These are phyloP conservation scores for Lactuca sativa DNA, from an alignment of 129 eudicot genomes.

Conservation along the genomic window DNA sequence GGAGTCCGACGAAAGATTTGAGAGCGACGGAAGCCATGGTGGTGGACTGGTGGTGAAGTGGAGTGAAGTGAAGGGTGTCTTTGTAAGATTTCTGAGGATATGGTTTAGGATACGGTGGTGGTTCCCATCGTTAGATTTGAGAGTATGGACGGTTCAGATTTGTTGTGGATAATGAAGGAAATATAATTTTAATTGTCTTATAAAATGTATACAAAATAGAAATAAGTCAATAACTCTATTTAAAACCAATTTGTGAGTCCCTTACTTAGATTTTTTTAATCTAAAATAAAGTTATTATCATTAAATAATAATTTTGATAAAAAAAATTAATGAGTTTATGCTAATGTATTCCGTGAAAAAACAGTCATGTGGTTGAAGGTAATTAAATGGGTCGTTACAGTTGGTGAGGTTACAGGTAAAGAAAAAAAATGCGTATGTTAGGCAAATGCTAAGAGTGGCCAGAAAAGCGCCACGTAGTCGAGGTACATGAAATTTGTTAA, in stretches of 20 bases:
- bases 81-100: constrained; percentile 59
- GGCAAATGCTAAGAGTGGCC: constrained; percentile 7
- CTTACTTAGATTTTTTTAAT: too few species aligned
- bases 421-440: background rate
- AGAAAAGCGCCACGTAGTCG: constrained; percentile 19
- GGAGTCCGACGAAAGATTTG: constrained; percentile 88
- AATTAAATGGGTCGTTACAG: background rate
- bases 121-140: constrained; percentile 47
- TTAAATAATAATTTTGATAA: too few species aligned
- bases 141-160: constrained; percentile 50
- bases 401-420: background rate
- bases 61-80: constrained; percentile 27
- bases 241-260: too few species aligned
- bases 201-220: background rate
- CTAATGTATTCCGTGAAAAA: too few species aligned
- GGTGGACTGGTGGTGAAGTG: constrained; percentile 18
- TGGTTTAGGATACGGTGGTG: constrained; percentile 55
- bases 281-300: too few species aligned
- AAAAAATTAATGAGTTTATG: too few species aligned
- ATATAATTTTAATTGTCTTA: background rate
- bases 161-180: constrained; percentile 49
- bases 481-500: background rate
- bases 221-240: too few species aligned
- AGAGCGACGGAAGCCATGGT: constrained; percentile 83
- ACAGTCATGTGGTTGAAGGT: background rate